These are phyloP conservation scores for Pichia sp. DNA, from an alignment of 1,139 yeast genomes.

Conservation along the genomic window DNA sequence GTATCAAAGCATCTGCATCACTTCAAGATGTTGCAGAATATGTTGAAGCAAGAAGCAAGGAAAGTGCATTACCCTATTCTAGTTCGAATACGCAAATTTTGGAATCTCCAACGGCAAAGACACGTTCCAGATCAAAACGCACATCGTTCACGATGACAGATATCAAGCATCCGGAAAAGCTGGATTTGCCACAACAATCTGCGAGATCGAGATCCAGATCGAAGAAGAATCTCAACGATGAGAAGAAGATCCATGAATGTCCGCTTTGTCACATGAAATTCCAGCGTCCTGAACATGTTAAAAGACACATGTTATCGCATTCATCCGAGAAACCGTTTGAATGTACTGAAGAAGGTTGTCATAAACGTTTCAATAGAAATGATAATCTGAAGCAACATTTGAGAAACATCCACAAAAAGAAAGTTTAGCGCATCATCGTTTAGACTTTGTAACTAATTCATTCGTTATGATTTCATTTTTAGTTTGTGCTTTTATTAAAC, in stretches of 20 bases:
- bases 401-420: conserved; percentile 54
- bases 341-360: conserved; percentile 73
- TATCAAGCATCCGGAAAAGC: conserved; percentile 24
- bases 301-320: conserved; percentile 86
- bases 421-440: neutral
- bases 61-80: neutral
- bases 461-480: neutral
- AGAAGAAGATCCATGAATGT: conserved; percentile 66
- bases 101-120: conserved; percentile 10
- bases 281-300: conserved; percentile 90
- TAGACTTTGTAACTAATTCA: neutral
- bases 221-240: conserved; percentile 47
- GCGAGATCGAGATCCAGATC: conserved; percentile 33
- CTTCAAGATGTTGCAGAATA: conserved; percentile 15
- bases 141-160: conserved; percentile 1
- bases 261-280: conserved; percentile 74
- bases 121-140: conserved; percentile 11
- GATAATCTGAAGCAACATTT: conserved; percentile 69
- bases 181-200: conserved; percentile 33
- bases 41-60: neutral
- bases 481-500: neutral
- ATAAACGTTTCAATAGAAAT: conserved; percentile 72
- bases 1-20: conserved; percentile 3
- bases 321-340: conserved; percentile 83
- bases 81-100: neutral